Conservation (phyloP, 2,329 filamentous ascomycete species). For the Didymella glomerata region DNA sequence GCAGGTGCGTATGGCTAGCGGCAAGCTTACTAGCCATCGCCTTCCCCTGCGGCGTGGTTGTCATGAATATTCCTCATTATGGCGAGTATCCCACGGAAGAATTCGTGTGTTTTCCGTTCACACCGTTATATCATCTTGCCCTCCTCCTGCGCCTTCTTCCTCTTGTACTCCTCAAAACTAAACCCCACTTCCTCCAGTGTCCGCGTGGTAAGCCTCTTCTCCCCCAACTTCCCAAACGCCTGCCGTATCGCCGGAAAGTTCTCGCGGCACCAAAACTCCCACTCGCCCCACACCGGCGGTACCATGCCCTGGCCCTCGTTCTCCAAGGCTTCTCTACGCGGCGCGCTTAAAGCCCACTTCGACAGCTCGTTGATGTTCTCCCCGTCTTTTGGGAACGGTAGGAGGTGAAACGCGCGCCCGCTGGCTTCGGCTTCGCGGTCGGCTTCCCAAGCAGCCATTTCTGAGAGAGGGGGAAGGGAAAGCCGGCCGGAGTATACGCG, state of each 20-base stretch:
- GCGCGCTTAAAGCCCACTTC: constrained; percentile 65
- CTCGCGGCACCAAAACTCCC: constrained; percentile 75
- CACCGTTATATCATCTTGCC: constrained; percentile 11
- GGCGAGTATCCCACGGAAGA: too few species aligned
- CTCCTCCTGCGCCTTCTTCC: constrained; percentile 16
- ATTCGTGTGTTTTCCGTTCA: neutral
- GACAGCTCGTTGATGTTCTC: constrained; percentile 74
- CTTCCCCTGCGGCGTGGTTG: too few species aligned
- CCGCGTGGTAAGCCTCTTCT: constrained; percentile 64
- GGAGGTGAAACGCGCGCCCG: constrained; percentile 62
- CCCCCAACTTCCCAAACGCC: constrained; percentile 72
- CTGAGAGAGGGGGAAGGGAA: constrained; percentile 65
- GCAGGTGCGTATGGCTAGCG: too few species aligned
- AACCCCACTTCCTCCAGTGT: constrained; percentile 78
- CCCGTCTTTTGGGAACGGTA: constrained; percentile 69
- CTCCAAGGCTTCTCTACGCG: constrained; percentile 49
- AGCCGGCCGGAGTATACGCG: constrained; percentile 79
- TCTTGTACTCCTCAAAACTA: constrained; percentile 56
- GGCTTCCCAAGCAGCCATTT: constrained; percentile 76
- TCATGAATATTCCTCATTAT: too few species aligned
- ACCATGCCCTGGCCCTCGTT: constrained; percentile 66
- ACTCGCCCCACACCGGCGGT: constrained; percentile 75
- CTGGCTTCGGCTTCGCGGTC: constrained; percentile 55
- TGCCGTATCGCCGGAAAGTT: constrained; percentile 74
- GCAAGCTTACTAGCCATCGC: too few species aligned